Evolutionary conservation across 208 protist genomes (phyloP).

Genomic region (Trypanosoma lewisi): DNA sequence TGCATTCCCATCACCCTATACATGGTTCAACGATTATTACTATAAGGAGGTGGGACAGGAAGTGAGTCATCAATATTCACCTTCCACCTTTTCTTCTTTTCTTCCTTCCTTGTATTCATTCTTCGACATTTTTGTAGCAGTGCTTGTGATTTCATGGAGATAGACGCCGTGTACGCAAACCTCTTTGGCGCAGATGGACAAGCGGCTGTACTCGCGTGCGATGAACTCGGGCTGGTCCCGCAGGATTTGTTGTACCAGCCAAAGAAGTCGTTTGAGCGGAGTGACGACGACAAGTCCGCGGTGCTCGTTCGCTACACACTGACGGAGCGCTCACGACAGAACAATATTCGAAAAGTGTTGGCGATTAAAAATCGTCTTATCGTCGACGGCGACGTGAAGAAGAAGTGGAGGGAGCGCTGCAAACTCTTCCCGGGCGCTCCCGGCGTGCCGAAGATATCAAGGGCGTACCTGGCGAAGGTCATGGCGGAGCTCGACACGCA

Average conservation of each 20-base stretch:
- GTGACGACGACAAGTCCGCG: neutral
- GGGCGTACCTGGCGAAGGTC: conserved; percentile 17
- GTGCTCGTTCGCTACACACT: conserved; percentile 44
- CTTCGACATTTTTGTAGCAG: too few relatives aligned
- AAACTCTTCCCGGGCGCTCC: conserved; percentile 32
- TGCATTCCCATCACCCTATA: too few relatives aligned
- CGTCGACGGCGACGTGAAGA: conserved; percentile 16
- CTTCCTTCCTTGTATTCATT: too few relatives aligned
- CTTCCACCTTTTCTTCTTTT: too few relatives aligned
- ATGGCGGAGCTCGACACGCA: conserved; percentile 30
- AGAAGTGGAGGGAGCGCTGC: conserved; percentile 30
- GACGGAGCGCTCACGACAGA: conserved; percentile 31
- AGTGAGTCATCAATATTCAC: too few relatives aligned
- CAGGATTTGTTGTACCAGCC: conserved; percentile 28
- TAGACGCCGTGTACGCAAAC: conserved; percentile 29
- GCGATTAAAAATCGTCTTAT: conserved; percentile 32
- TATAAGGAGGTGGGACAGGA: too few relatives aligned
- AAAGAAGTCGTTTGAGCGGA: conserved; percentile 22
- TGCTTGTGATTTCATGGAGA: conserved; percentile 12
- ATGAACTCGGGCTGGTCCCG: conserved; percentile 31
- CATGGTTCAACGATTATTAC: too few relatives aligned
- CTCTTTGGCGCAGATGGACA: conserved; percentile 33
- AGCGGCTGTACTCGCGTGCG: conserved; percentile 40
- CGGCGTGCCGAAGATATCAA: conserved; percentile 27
- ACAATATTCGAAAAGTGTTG: conserved; percentile 32